Evolutionary conservation across 163 green algal genomes (phyloP).

Genomic region (Scenedesmus sp.): DNA sequence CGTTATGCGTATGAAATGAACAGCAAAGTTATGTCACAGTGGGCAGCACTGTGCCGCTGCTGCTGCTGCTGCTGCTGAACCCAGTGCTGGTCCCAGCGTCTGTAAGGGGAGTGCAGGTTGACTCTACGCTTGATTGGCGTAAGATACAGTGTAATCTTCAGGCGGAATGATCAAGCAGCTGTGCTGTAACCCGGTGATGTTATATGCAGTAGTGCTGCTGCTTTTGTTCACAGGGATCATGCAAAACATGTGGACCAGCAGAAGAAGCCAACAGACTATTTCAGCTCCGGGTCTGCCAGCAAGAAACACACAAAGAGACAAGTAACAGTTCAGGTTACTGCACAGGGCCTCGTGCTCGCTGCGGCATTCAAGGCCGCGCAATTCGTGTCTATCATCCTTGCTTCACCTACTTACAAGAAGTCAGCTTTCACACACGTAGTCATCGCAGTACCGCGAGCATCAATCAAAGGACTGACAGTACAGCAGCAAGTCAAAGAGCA

Average conservation of each 20-base stretch:
- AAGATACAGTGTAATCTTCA: too few relatives aligned
- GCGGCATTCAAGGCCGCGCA: background rate
- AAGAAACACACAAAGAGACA: background rate
- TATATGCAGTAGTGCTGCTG: background rate
- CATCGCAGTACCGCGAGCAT: background rate
- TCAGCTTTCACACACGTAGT: too few relatives aligned
- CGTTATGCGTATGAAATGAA: background rate
- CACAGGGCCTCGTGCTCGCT: background rate
- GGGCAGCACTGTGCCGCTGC: background rate
- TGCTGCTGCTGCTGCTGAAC: constrained; percentile 10
- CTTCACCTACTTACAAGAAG: background rate
- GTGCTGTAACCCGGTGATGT: background rate
- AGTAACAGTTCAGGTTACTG: background rate
- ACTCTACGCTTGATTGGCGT: too few relatives aligned
- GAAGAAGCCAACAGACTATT: background rate
- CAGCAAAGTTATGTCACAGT: background rate
- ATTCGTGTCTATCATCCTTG: background rate
- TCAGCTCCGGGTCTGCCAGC: background rate
- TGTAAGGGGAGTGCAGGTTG: too few relatives aligned
- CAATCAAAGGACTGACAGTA: background rate
- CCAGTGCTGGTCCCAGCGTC: background rate
- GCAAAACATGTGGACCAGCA: too few relatives aligned
- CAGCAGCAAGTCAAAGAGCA: constrained; percentile 10
- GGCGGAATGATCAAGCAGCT: background rate
- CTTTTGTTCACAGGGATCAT: background rate